Evolutionary conservation across 192 early-diverging fungal genomes (phyloP), one percentile per base, ranked within the genome.

Genomic region (Coemansia sp.): DNA sequence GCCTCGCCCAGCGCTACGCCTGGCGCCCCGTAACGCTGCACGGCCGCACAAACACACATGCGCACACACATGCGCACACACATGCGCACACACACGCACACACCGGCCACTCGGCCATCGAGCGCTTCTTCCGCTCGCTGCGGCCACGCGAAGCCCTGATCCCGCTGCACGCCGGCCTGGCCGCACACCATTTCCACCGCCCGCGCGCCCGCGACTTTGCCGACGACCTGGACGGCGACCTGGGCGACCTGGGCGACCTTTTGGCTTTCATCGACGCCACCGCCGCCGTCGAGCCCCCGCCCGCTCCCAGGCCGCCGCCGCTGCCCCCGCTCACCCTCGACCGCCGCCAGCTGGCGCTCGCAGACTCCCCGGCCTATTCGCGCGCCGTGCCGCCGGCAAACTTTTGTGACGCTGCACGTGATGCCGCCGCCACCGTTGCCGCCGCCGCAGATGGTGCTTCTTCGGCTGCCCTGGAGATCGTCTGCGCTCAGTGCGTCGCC

Each of bases 231-330:
- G n/a, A n/a, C 53, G 74, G 71, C 22, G 74, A 78, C 48, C 53
- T 78, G 23, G 62, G 61, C 39, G 61, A 61, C 22, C 53, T 78
- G 44, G 62, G 61, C 39, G 61, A 61, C 22, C 53, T 78, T 44
- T 45, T 78, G 38, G 59, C 54, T 23, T 78, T 71, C 54, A 56
- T 78, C 21, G 74, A 78, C 27, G 74, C 74, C 15, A 64, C 53
- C 33, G 66, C 68, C 9, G 68, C 74, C 53, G 3, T 19, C 39
- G 53, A 0, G 1, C 9, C 58, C 57, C 53, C 67, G 62, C n/a
- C 61, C 61, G 18, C 41, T 41, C 44, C 60, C n/a, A n/a, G n/a
- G n/a, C n/a, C n/a, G n/a, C n/a, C 62, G 59, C 71, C 66, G 2
- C 12, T 64, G 54, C 52, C 44, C 40, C 70, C 77, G 18, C 21